Base-by-base conservation (phyloP, 345 rosid species). In the Hibiscus tridactylites region DNA sequence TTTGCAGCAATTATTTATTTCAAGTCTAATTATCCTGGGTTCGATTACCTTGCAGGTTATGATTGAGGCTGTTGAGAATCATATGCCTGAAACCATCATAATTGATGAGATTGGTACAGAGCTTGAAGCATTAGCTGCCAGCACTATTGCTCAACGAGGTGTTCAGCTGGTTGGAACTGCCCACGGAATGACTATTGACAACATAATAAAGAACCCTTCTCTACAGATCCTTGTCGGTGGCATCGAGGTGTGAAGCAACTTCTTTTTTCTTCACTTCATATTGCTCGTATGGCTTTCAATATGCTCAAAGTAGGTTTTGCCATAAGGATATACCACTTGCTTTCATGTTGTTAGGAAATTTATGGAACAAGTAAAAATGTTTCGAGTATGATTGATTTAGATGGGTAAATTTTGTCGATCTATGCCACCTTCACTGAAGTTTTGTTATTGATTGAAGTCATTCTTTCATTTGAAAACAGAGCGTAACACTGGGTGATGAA, bases 1-100 rank as follows among this genome's bases (percentile, higher is more conserved):
- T 21, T 1, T 19, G 10, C 2, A 8, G 6, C 37, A 52, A 19
- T 31, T 17, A 16, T 77, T 67, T 17, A 37, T 16, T 37, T 69
- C 9, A 4, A 28, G 60, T 74, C 67, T 16, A 4, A 35, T 44
- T 42, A 4, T 17, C 42, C 61, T 60, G 75, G 65, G 33, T 46
- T 78, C 68, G 66, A 71, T 59, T 49, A 54, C 61, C 39, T 35
- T 75, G 50, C 81, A 94, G 97, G 91, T 94, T 70, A 94, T 94
- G 98, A 91, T 94, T 61, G 98, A 94, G 92, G 98, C 97, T 4
- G 95, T 94, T 52, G 98, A 94, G 86, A 94, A 94, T 79, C 98
- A 94, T 79, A 91, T 90, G 97, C 97, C 98, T n/a, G 81, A 94
- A 88, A 80, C 88, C 31, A 88, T 94, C 73, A 91, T 91, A 31